A percentile compares a stretch with the other conserved stretches of the same genome.
Conservation (phyloP, 352 stramenopile genomes). For the Phytophthora citricola region DNA sequence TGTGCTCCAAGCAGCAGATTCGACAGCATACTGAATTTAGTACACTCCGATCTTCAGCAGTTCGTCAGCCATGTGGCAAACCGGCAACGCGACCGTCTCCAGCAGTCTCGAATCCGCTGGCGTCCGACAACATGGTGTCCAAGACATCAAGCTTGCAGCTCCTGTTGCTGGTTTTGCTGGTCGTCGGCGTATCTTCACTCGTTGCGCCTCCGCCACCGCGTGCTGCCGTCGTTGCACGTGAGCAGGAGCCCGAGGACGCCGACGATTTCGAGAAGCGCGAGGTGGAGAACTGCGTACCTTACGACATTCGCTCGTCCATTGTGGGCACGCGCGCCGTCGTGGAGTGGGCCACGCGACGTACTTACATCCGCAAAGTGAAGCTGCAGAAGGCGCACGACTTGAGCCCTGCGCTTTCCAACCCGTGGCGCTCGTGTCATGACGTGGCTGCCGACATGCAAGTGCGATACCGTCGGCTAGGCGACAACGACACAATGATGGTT, state of each 20-base stretch:
- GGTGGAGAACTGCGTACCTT: constrained; percentile 87
- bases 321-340: constrained; percentile 60
- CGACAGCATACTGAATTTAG: constrained; percentile 6
- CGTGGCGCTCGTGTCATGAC: constrained; percentile 77
- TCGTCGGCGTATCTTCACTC: constrained; percentile 2
- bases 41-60: constrained; percentile 14
- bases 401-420: constrained; percentile 38
- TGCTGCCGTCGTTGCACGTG: constrained; percentile 26
- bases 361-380: constrained; percentile 73
- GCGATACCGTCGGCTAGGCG: constrained; percentile 53
- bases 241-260: constrained; percentile 52
- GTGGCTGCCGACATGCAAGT: constrained; percentile 61
- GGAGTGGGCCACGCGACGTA: constrained; percentile 76
- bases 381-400: constrained; percentile 50
- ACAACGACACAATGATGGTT: constrained; percentile 37
- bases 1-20: constrained; percentile 6
- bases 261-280: constrained; percentile 79
- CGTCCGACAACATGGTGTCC: constrained; percentile 7
- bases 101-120: constrained; percentile 23
- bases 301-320: constrained; percentile 77
- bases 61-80: neutral
- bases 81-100: neutral
- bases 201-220: constrained; percentile 12
- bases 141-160: constrained; percentile 5
- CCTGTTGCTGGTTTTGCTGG: constrained; percentile 6